Conservation (phyloP, 192 early-diverging fungal genomes). For the Radiomyces spectabilis region DNA sequence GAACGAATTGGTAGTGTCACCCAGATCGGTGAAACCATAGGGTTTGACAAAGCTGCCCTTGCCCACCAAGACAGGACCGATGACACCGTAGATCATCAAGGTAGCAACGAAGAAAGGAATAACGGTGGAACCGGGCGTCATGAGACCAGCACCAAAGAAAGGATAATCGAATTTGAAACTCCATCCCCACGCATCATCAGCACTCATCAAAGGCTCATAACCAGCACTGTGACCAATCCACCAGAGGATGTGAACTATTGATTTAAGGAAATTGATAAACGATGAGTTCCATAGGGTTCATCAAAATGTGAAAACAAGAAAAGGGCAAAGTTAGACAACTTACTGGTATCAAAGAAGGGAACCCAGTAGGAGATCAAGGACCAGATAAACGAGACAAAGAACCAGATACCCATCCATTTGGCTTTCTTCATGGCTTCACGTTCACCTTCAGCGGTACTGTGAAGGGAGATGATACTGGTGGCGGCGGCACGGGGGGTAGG, state of each 20-base stretch:
- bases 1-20: slow-evolving; percentile 50
- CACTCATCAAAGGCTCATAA: slow-evolving; percentile 34
- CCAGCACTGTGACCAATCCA: slow-evolving; percentile 40
- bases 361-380: slow-evolving; percentile 44
- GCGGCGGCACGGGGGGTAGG: slow-evolving; percentile 61
- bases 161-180: slow-evolving; percentile 39
- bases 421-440: slow-evolving; percentile 42
- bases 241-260: slow-evolving; percentile 34
- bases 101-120: slow-evolving; percentile 45
- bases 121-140: slow-evolving; percentile 48
- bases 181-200: slow-evolving; percentile 42
- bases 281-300: no score
- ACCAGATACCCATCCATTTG: slow-evolving; percentile 36
- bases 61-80: slow-evolving; percentile 46
- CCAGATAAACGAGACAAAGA: slow-evolving; percentile 37
- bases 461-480: slow-evolving; percentile 51
- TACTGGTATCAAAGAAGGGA: slow-evolving; percentile 29
- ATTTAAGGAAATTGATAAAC: no score
- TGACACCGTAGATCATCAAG: slow-evolving; percentile 48
- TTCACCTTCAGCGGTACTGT: slow-evolving; percentile 37
- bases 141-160: slow-evolving; percentile 60
- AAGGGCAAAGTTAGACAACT: no score
- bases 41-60: slow-evolving; percentile 25
- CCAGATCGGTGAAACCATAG: slow-evolving; percentile 20
- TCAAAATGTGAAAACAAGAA: no score